Evolutionary conservation across 2,329 filamentous ascomycete genomes (phyloP), one percentile per base, ranked within the genome.

Genomic region (Neofusicoccum parvum): DNA sequence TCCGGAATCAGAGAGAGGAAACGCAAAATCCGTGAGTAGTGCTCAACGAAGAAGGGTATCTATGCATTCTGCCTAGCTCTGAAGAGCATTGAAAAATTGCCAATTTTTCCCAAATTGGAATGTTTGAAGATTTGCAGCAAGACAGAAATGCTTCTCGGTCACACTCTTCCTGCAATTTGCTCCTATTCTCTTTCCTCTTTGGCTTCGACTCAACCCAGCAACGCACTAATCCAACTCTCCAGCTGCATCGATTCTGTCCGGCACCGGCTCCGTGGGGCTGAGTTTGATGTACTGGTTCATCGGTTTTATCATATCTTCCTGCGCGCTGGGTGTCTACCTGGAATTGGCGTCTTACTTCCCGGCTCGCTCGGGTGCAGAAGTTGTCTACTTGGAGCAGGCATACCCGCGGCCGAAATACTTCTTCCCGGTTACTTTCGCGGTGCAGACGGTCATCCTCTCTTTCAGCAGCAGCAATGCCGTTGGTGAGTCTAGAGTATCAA

Each of bases 321-420:
- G 85, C 2, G 83, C 83, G 1, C 80, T 89, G 3, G 78, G 81
- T 0, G 83, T 88, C 0, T 90, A 90, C 65, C 83, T 90, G 9
- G 88, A 91, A 70, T 84, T 86, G 14, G 83, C 87, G 0, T 81
- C 86, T 0, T 90, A 87, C 67, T 91, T 90, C 66, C 88, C 88
- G 0, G 90, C 85, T 70, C 84, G 88, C 7, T 89, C 86, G 1
- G 88, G 88, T 0, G 83, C 84, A 0, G 87, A 91, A 70, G 88
- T 89, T 0, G 88, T 89, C 0, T 91, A 90, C 69, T 81, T 91
- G 0, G 88, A 91, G 69, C 88, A 91, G 70, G 86, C 87, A 0
- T 91, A 85, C 68, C 88, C 88, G 0, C 81, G 86, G 1, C 89
- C 88, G 0, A 84, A 81, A 64, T 88, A 87, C 71, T 82, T 91